Conservation (phyloP, 495 filamentous ascomycete genomes). For the Staphylotrichum tortipilum region DNA sequence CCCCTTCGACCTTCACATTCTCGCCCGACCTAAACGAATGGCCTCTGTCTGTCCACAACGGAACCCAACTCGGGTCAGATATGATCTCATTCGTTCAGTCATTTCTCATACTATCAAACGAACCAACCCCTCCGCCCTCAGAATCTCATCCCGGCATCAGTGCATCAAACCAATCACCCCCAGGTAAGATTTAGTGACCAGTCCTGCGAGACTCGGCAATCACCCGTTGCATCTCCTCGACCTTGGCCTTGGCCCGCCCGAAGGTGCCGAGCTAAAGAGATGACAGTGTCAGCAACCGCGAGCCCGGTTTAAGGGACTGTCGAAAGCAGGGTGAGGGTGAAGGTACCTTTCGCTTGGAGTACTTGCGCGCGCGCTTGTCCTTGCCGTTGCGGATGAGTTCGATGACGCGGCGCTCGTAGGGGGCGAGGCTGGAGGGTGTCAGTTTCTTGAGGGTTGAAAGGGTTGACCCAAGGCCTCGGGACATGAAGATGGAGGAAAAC, state of each 20-base stretch:
- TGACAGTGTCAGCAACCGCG: not conserved
- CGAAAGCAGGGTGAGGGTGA: constrained; percentile 35
- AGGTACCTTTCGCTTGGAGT: constrained; percentile 87
- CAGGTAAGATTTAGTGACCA: constrained; percentile 54
- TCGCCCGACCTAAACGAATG: too few relatives aligned
- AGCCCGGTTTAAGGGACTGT: too few relatives aligned
- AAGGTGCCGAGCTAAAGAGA: constrained; percentile 77
- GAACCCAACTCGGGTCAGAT: too few relatives aligned
- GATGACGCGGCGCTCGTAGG: constrained; percentile 96
- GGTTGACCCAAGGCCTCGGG: too few relatives aligned
- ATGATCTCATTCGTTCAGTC: too few relatives aligned
- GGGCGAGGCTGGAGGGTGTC: constrained; percentile 52
- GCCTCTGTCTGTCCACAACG: too few relatives aligned
- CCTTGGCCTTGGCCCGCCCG: constrained; percentile 95
- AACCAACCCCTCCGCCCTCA: too few relatives aligned
- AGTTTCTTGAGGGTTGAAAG: not conserved
- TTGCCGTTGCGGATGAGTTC: constrained; percentile 97
- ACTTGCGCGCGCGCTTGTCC: constrained; percentile 98
- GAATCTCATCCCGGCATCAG: too few relatives aligned
- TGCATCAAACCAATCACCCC: too few relatives aligned
- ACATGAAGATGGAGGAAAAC: too few relatives aligned
- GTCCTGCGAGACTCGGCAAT: constrained; percentile 88
- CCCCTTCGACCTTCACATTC: too few relatives aligned
- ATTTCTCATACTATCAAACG: too few relatives aligned
- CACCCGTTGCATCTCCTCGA: constrained; percentile 93